A percentile compares a stretch with the other conserved stretches of the same genome.
Evolutionary conservation across 2,329 filamentous ascomycete species (phyloP).

Genomic region (Cordyceps fumosorosea): DNA sequence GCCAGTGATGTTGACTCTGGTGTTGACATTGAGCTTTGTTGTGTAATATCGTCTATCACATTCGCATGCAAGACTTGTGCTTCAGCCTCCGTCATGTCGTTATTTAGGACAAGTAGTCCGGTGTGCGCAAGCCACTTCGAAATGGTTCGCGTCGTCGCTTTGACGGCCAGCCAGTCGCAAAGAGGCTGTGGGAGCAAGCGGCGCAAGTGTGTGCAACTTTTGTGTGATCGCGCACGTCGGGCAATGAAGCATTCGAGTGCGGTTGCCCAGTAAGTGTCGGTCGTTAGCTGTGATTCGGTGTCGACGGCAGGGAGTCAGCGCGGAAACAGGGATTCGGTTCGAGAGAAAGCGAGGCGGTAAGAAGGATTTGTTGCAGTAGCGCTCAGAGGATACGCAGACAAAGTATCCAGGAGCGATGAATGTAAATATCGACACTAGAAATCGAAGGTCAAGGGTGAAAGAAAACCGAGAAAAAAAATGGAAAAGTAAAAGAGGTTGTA

Average conservation of each 20-base stretch:
- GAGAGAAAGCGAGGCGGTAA: background rate
- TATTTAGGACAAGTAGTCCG: background rate
- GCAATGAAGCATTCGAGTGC: background rate
- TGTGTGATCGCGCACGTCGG: background rate
- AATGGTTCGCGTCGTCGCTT: background rate
- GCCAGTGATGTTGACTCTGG: constrained; percentile 34
- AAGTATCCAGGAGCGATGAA: background rate
- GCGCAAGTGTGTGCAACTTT: background rate
- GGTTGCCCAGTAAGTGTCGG: too few species aligned
- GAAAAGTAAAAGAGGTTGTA: background rate
- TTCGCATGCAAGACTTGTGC: constrained; percentile 32
- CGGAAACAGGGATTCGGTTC: background rate
- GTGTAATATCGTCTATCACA: constrained; percentile 41
- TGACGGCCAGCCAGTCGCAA: background rate
- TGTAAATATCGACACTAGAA: background rate
- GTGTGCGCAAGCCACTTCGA: background rate
- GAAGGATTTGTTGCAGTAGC: background rate
- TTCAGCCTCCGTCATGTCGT: constrained; percentile 39
- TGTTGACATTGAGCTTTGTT: constrained; percentile 43
- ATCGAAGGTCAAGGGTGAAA: background rate
- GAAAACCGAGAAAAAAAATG: background rate
- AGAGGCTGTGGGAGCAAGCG: background rate
- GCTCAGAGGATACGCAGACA: background rate
- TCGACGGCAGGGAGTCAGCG: background rate
- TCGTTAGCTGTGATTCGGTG: background rate